Evolutionary conservation across 148 eudicot genomes (phyloP).

Genomic region (Rheum nobile): DNA sequence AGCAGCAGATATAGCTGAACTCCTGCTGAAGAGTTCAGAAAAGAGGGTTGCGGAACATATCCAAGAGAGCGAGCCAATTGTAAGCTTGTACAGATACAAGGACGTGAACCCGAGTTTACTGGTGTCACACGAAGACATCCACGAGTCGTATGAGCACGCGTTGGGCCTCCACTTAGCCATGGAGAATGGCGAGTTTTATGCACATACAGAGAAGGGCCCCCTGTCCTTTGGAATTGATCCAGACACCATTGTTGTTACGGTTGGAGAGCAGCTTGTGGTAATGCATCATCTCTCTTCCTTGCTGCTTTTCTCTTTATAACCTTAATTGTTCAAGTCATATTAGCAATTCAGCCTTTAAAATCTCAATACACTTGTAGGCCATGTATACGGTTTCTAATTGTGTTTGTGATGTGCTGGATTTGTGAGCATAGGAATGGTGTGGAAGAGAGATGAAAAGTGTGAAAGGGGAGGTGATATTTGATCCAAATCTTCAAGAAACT

Average conservation of each 20-base stretch:
- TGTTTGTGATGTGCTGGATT: neutral
- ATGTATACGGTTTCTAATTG: neutral
- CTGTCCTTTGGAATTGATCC: constrained; percentile 38
- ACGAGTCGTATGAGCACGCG: constrained; percentile 34
- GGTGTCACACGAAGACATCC: constrained; percentile 22
- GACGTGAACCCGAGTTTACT: constrained; percentile 27
- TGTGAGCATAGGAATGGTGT: constrained; percentile 75
- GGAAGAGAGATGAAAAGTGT: constrained; percentile 38
- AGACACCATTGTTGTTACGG: constrained; percentile 47
- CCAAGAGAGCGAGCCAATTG: constrained; percentile 31
- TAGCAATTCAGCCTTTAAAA: too few relatives aligned
- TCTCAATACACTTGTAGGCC: too few relatives aligned
- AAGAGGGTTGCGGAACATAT: constrained; percentile 24
- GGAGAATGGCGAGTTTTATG: constrained; percentile 44
- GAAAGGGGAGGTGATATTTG: constrained; percentile 32
- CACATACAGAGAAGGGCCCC: constrained; percentile 34
- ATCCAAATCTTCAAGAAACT: constrained; percentile 26
- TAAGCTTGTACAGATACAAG: constrained; percentile 51
- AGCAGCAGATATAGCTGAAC: constrained; percentile 43
- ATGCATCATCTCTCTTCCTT: neutral
- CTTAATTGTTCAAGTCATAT: neutral
- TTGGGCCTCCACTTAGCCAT: constrained; percentile 48
- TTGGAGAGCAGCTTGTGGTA: constrained; percentile 69
- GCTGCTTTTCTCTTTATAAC: neutral
- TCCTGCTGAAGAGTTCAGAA: constrained; percentile 21